Base-by-base conservation (phyloP, 495 filamentous ascomycete genomes). In the Xylaria acuta region DNA sequence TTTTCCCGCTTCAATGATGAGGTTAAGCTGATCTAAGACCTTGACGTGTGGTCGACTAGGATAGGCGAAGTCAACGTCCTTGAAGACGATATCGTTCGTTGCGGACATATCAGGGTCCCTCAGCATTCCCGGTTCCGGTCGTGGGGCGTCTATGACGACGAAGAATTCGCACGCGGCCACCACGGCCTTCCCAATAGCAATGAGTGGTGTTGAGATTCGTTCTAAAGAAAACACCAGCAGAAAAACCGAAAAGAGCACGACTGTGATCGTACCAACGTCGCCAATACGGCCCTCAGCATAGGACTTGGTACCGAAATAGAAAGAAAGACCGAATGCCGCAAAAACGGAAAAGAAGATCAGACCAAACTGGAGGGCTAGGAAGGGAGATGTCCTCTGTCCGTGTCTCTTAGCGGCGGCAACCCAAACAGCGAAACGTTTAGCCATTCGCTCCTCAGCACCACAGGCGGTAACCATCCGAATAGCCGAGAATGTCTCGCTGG, bases 1-100 rank as follows among this genome's bases (percentile, higher is more conserved):
- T 78, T 94, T 92, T 18, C 94, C 94, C 8, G 94, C 90, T 45
- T 88, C 86, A 56, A 93, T 88, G 11, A 71, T 78, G 8, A 92
- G 79, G 58, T 83, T 85, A 41, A 92, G 80, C 20, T 87, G 80
- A 71, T 86, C 83, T 16, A 89, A 76, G 4, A 93, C 87, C 60
- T 86, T 88, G 56, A 90, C 84, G 65, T 91, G 86, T 1, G 91
- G 87, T 34, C 92, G 82, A 59, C 89, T 90, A 2, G 92, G 92
- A 78, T 94, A 95, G 16, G 88, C 84, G 71, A 93, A 93, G 30
- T 84, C 81, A 11, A 93, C 85, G 64, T 89, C 81, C 56, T 86
- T 75, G 66, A 93, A 87, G 0, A 84, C 75, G 54, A 94, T 90
- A 71, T 92, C 87, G 58, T 82, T 83, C 5, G 74, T 78, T 25